Evolutionary conservation across 2,329 filamentous ascomycete species (phyloP), one percentile per base, ranked within the genome.

Genomic region (Stenocarpella maydis): DNA sequence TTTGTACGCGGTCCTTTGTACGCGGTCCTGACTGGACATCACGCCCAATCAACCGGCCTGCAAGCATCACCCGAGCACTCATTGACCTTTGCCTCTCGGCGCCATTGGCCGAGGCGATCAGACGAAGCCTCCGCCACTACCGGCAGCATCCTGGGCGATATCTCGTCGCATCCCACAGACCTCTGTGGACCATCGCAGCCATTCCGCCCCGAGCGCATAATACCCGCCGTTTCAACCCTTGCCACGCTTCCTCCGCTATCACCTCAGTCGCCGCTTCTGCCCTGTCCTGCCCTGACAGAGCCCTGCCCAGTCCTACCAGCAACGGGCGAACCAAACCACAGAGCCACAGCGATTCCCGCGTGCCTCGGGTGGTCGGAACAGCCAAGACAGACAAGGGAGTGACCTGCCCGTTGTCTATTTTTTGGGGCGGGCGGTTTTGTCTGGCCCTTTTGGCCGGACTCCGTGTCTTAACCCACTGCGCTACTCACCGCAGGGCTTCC

Each of bases 121-220:
- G 58, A 63, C 58, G 58, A 63, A 63, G 58, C 58, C 58, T 37
- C 58, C n/a, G 19, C 28, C 19, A 49, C 43, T 63, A 49, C 43
- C 43, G 58, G 58, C 58, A 63, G 49, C 43, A 63, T 63, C 58
- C 58, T 63, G 43, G 58, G 15, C 58, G n/a, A 49, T 47, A 49
- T 63, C 43, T 49, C 43, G 58, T 63, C 58, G 58, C 58, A 63
- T 63, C 58, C 43, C 58, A 63, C 58, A 37, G 41, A 49, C 58
- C 43, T 49, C 28, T 61, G 55, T 61, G 58, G 58, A 28, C 58
- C 58, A 43, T 49, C 58, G 58, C 58, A 63, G 58, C 58, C 58
- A 63, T 63, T 63, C 58, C 58, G 58, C 58, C 58, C 58, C 58
- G 58, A 63, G 58, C 58, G 43, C 55, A 61, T 63, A 63, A 63